phyloP scores from a whole-genome alignment of 1,284 basidiomycete genomes.

The Mycena sp. region DNA sequence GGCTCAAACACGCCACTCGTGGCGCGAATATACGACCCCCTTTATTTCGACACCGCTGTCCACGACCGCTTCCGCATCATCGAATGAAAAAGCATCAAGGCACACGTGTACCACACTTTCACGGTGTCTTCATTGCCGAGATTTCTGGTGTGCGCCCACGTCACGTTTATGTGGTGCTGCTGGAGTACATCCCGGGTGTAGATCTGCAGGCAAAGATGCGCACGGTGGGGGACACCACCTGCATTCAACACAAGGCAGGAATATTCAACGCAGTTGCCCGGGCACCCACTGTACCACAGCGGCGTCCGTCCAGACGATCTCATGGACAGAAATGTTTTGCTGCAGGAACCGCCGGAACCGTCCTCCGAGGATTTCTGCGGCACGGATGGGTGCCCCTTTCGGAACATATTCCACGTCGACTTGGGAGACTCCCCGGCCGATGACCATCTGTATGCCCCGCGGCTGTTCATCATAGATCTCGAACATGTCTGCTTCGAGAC shows the following conservation, averaged over 20 bases:
- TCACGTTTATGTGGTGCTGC: neutral
- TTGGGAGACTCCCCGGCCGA: neutral
- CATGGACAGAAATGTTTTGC: constrained; percentile 4
- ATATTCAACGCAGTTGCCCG: constrained; percentile 6
- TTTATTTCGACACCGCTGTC: neutral
- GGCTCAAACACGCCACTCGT: constrained; percentile 3
- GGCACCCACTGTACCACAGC: neutral
- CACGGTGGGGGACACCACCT: neutral
- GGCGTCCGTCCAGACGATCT: constrained; percentile 3
- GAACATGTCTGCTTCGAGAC: neutral
- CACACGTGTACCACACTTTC: neutral
- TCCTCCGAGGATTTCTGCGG: neutral
- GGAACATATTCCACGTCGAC: too few species aligned
- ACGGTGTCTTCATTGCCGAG: neutral
- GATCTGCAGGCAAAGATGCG: constrained; percentile 5
- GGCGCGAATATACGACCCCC: constrained; percentile 8
- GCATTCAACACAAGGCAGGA: neutral
- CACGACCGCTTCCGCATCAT: neutral
- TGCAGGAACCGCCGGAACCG: neutral
- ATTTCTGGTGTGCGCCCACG: neutral
- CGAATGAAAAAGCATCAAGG: neutral
- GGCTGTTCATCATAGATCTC: constrained; percentile 1
- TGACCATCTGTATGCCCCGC: neutral
- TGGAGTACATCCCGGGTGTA: neutral
- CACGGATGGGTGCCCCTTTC: neutral